Base-by-base conservation (phyloP, 2,329 filamentous ascomycete genomes). In the Fusarium burgessii region DNA sequence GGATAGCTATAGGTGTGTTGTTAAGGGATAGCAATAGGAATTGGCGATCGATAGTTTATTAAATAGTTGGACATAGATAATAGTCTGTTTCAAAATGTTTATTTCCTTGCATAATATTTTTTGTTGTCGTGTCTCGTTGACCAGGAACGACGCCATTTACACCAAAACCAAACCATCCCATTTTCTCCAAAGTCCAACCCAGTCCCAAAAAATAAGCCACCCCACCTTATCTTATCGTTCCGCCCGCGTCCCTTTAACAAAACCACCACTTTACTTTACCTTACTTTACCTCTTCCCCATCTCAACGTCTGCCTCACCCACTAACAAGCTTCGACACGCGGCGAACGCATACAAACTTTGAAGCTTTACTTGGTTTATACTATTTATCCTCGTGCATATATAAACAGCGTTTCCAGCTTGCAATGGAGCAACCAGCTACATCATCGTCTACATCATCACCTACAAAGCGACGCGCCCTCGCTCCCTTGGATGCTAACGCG, bases 381-480 rank as follows among this genome's bases (percentile, higher is more conserved):
- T 46, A 36, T 15, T 13, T 12, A 7, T n/a, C 25, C 42, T 33
- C 49, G 36, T 38, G 8, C 49, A 43, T 46, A 62, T 17, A 32
- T 62, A 43, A 32, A 15, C 25, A 47, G 10, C 32, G 18, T 17
- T 27, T 23, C 36, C 23, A 23, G 12, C 47, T 60, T 57, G 56
- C 61, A 74, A 77, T 77, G 75, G 74, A 76, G 49, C 52, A 54
- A 57, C 62, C 51, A 20, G 52, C 58, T 33, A 68, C 58, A 52
- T 68, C 66, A 58, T 67, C 64, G 40, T 50, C 62, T 49, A 64
- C 74, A 43, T 70, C 80, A 43, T 82, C 82, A 47, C 84, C 84
- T 14, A 68, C 76, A 40, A 86, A 85, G 76, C 80, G 84, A 83
- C 85, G 85, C 83, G 84, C 82, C 67, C 83, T 87, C 42, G 84